Evolutionary conservation across 352 stramenopile genomes (phyloP), one percentile per base, ranked within the genome.

Genomic region (Poterioochromonas sp.): DNA sequence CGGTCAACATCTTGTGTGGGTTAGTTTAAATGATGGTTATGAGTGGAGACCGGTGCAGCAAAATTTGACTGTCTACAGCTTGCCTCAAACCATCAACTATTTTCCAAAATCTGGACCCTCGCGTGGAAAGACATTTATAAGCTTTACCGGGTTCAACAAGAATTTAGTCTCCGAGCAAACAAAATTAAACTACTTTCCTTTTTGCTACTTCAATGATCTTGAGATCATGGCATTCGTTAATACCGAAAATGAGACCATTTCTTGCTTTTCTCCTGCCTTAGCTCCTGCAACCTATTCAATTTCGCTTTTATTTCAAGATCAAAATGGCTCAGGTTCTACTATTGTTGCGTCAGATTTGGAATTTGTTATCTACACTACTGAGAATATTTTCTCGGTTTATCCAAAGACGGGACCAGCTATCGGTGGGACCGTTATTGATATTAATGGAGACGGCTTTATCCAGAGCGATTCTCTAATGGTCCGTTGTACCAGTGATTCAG

Each of bases 401-500:
- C 62, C 62, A 34, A 71, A 51, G 39, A 22, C 20, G 51, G 62
- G 62, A 20, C 0, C 62, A 34, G 8, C 34, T 18, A 26, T 29
- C 32, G 62, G 62, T 51, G 62, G 62, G 1, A 51, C 35, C 12
- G 35, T 51, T 26, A 1, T 71, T 5, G 29, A 0, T 1, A 71
- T 71, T 51, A 32, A 32, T 29, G 62, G 62, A 32, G 32, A 37
- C n/a, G 62, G 62, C 1, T 71, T 71, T 51, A 71, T 71, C 15
- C 8, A 51, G 47, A 35, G 5, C 8, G n/a, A n/a, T n/a, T n/a
- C n/a, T n/a, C n/a, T n/a, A n/a, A n/a, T n/a, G n/a, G n/a, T n/a
- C n/a, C n/a, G n/a, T n/a, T n/a, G n/a, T n/a, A n/a, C n/a, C n/a
- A 2, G 1, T 29, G 35, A 32, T 47, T 34, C 51, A 1, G 22